Evolutionary conservation across 495 filamentous ascomycete species (phyloP).

Genomic region (Lichenothelia convexa): DNA sequence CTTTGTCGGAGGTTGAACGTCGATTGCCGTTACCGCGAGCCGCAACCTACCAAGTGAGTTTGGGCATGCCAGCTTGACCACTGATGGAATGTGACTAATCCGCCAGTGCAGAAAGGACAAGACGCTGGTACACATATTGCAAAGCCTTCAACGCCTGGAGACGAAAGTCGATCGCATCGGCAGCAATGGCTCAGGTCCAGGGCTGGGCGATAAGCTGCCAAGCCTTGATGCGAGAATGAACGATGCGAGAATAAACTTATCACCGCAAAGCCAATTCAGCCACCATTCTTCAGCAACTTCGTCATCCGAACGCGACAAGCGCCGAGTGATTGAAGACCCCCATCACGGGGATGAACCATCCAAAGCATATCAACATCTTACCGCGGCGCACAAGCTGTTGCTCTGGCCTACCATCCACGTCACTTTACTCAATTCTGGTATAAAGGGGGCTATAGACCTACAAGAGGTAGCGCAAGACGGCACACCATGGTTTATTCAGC

Average conservation of each 20-base stretch:
- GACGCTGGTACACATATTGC: conserved; percentile 39
- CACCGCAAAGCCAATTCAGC: neutral
- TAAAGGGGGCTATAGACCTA: conserved; percentile 10
- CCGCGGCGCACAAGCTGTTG: conserved; percentile 37
- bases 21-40: conserved; percentile 41
- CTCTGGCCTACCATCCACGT: conserved; percentile 35
- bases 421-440: conserved; percentile 26
- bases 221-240: too few species aligned
- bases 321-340: neutral
- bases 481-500: conserved; percentile 28
- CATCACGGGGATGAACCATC: conserved; percentile 2
- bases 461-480: conserved; percentile 21
- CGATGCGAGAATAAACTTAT: too few species aligned
- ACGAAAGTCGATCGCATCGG: conserved; percentile 29
- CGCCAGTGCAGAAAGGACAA: conserved; percentile 41
- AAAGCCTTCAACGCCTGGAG: conserved; percentile 34
- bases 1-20: conserved; percentile 25
- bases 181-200: neutral
- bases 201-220: neutral
- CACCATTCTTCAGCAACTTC: neutral
- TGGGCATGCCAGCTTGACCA: conserved; percentile 1
- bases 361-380: conserved; percentile 28
- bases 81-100: conserved; percentile 1
- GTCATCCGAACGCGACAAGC: neutral
- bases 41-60: conserved; percentile 44